phyloP scores from a whole-genome alignment of 805 yeast genomes.

The Candida vartiovaarae region DNA sequence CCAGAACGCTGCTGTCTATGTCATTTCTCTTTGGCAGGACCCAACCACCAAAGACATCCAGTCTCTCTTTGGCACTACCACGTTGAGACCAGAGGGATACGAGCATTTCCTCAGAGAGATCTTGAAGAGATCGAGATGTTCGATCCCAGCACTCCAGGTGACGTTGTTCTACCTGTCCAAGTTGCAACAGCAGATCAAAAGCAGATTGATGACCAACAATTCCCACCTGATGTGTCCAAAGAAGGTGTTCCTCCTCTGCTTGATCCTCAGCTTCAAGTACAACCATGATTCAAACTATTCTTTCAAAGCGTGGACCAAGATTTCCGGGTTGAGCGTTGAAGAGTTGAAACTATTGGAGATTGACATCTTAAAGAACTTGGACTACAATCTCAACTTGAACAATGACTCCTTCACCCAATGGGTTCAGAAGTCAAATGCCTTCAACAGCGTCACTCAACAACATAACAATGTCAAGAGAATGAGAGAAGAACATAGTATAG shows the following conservation, averaged over 20 bases:
- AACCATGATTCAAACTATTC: conserved; percentile 67
- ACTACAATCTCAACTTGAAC: conserved; percentile 52
- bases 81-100: conserved; percentile 1
- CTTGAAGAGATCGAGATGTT: conserved; percentile 46
- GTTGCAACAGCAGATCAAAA: conserved; percentile 27
- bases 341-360: conserved; percentile 50
- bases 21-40: conserved; percentile 16
- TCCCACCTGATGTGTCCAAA: conserved; percentile 41
- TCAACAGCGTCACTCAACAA: neutral
- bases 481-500: neutral
- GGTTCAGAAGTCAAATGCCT: neutral
- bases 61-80: neutral
- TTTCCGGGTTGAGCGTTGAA: conserved; percentile 52
- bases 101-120: conserved; percentile 33
- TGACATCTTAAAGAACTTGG: conserved; percentile 42
- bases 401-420: conserved; percentile 12
- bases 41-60: conserved; percentile 2
- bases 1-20: conserved; percentile 9
- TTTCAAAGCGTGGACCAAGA: conserved; percentile 64
- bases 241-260: conserved; percentile 56
- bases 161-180: conserved; percentile 59
- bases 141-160: conserved; percentile 56
- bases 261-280: conserved; percentile 69
- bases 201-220: neutral
- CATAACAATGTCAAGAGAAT: neutral